These are phyloP conservation scores for Zygoascus flipseniorum DNA, from an alignment of 805 yeast species.

Conservation along the genomic window DNA sequence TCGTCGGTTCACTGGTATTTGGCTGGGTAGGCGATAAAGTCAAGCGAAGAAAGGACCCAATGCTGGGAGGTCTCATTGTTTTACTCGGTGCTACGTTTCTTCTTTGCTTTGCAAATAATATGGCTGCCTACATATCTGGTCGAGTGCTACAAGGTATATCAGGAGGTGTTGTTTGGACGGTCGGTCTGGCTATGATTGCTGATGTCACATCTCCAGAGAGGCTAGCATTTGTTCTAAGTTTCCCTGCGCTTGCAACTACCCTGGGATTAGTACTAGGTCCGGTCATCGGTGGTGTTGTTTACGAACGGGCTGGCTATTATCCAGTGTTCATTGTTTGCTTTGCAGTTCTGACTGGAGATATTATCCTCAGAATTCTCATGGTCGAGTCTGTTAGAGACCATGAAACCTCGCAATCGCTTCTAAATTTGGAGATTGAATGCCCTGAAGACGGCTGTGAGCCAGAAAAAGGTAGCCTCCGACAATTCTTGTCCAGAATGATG, in stretches of 20 bases:
- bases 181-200: slow-evolving; percentile 27
- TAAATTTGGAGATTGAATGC: neutral
- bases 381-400: slow-evolving; percentile 17
- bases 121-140: slow-evolving; percentile 23
- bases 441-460: neutral
- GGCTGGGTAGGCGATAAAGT: slow-evolving; percentile 25
- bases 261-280: slow-evolving; percentile 28
- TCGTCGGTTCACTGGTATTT: slow-evolving; percentile 23
- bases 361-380: slow-evolving; percentile 26
- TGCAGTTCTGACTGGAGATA: slow-evolving; percentile 23
- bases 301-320: slow-evolving; percentile 25
- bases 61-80: slow-evolving; percentile 25
- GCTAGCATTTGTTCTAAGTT: slow-evolving; percentile 24
- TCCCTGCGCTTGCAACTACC: slow-evolving; percentile 24
- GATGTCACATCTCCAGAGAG: slow-evolving; percentile 25
- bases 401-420: no score
- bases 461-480: neutral
- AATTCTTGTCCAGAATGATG: no score
- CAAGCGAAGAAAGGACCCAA: slow-evolving; percentile 18
- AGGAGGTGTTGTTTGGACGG: slow-evolving; percentile 29
- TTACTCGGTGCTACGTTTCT: slow-evolving; percentile 27
- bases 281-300: slow-evolving; percentile 28
- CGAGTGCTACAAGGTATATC: slow-evolving; percentile 29
- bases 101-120: slow-evolving; percentile 19
- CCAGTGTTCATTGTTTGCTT: slow-evolving; percentile 26